These are phyloP conservation scores for Mycosphaerella arachidis DNA, from an alignment of 2,329 filamentous ascomycete species.

Conservation along the genomic window DNA sequence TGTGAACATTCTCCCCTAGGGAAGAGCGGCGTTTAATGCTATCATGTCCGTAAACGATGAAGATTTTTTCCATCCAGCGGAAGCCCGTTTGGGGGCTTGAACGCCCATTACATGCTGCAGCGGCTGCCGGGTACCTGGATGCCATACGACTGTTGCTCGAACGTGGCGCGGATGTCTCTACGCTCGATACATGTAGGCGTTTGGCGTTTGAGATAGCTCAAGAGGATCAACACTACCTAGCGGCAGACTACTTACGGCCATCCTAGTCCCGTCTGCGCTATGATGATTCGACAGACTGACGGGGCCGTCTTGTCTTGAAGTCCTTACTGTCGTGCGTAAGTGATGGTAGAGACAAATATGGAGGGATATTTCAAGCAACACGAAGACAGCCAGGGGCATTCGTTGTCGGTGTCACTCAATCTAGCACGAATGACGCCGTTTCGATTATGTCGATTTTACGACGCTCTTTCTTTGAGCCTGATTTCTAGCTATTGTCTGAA, in stretches of 20 bases:
- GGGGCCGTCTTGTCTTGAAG: too few species aligned
- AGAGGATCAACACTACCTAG: not conserved
- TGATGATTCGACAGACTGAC: too few species aligned
- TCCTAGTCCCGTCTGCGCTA: too few species aligned
- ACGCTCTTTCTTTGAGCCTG: too few species aligned
- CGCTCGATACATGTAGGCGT: conserved; percentile 2
- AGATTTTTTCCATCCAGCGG: conserved; percentile 3
- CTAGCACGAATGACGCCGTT: too few species aligned
- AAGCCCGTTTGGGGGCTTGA: conserved; percentile 5
- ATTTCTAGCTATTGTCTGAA: too few species aligned
- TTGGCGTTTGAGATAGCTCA: conserved; percentile 1
- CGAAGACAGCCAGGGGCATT: too few species aligned
- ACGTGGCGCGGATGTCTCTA: not conserved
- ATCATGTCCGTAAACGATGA: conserved; percentile 7
- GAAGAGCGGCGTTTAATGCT: conserved; percentile 3
- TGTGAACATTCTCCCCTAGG: conserved; percentile 2
- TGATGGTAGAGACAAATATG: too few species aligned
- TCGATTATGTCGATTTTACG: too few species aligned
- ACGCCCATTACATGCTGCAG: conserved; percentile 5
- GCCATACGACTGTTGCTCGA: conserved; percentile 4
- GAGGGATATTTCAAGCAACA: too few species aligned
- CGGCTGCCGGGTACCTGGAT: conserved; percentile 1
- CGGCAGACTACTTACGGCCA: conserved; percentile 1
- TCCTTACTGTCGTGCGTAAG: too few species aligned
- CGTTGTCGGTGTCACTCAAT: too few species aligned